Base-by-base conservation (phyloP, 441 rosid genomes). In the Gossypium schwendimanii region DNA sequence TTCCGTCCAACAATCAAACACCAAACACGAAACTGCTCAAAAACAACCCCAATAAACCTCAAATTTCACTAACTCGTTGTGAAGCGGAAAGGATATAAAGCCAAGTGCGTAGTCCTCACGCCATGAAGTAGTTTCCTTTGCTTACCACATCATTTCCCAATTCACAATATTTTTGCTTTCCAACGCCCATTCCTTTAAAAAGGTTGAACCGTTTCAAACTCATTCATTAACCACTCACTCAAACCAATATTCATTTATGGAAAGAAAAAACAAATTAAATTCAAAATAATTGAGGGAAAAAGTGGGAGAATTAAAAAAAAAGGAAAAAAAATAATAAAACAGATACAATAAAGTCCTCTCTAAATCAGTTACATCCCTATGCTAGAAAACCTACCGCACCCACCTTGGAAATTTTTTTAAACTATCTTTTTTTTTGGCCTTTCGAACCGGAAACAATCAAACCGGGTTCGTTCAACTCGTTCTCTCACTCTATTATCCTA, bases 111-210 rank as follows among this genome's bases (percentile, higher is more conserved):
- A 18, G 24, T 21, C 71, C 36, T 55, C 36, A 74, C 77, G 77
- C 76, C 66, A 59, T n/a, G 39, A 39, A 18, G 3, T 20, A 31
- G 14, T 14, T 9, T 18, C 23, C 52, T 59, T 60, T 21, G 50
- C 59, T 71, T 33, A 58, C 2, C 18, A 26, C 58, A 8, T 15
- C 28, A 21, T 6, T 70, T 41, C 52, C 44, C 23, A 39, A 10
- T 36, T 84, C 88, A 83, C 77, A 64, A 76, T 72, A 39, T 70
- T 77, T 58, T 80, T 80, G 87, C 87, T 74, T 80, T 78, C 75
- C 74, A 83, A 80, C 82, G 74, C 80, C 85, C 84, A 44, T 71
- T 68, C 45, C 33, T 60, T 6, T 6, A 49, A 61, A 49, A 28
- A 57, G 33, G 64, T 67, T 9, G 58, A 71, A 73, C 75, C 23